phyloP scores from a whole-genome alignment of 495 filamentous ascomycete species.

The Lineolata rhizophorae region DNA sequence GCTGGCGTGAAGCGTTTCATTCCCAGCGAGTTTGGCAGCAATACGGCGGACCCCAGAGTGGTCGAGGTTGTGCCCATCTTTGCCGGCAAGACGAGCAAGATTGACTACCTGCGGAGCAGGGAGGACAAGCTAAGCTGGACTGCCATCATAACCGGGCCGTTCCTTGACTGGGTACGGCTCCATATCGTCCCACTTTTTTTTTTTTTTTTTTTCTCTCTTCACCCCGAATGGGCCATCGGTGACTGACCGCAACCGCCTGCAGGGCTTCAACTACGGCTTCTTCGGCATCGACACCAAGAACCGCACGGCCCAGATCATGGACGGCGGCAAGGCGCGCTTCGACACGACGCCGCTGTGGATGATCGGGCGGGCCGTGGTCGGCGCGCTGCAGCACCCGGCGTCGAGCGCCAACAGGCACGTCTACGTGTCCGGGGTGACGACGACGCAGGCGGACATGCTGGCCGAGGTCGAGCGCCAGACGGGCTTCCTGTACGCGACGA shows the following conservation, averaged over 20 bases:
- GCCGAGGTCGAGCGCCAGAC: constrained; percentile 21
- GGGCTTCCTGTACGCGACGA: too few relatives aligned
- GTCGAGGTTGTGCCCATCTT: constrained; percentile 23
- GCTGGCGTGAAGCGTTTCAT: constrained; percentile 9
- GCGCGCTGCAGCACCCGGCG: constrained; percentile 19
- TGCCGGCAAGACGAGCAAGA: constrained; percentile 20
- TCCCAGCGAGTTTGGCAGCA: constrained; percentile 6
- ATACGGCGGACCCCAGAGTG: constrained; percentile 6
- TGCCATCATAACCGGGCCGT: constrained; percentile 23
- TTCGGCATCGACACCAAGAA: constrained; percentile 22
- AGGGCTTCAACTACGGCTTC: constrained; percentile 22
- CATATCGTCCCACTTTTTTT: neutral
- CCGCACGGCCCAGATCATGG: constrained; percentile 24
- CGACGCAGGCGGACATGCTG: constrained; percentile 26
- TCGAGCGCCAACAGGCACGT: constrained; percentile 27
- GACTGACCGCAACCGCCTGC: constrained; percentile 4
- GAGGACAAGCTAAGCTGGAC: constrained; percentile 27
- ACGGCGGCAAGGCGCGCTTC: constrained; percentile 20
- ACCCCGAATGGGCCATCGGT: neutral
- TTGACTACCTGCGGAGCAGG: constrained; percentile 25
- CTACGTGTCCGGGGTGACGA: constrained; percentile 23
- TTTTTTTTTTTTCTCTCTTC: neutral
- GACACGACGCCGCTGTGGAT: constrained; percentile 21
- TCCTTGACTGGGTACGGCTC: constrained; percentile 28
- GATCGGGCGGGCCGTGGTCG: constrained; percentile 20